Percentiles rank a stretch among this genome's conserved stretches.
Conservation (phyloP, 2,329 filamentous ascomycete species). For the Colletotrichum sp. region DNA sequence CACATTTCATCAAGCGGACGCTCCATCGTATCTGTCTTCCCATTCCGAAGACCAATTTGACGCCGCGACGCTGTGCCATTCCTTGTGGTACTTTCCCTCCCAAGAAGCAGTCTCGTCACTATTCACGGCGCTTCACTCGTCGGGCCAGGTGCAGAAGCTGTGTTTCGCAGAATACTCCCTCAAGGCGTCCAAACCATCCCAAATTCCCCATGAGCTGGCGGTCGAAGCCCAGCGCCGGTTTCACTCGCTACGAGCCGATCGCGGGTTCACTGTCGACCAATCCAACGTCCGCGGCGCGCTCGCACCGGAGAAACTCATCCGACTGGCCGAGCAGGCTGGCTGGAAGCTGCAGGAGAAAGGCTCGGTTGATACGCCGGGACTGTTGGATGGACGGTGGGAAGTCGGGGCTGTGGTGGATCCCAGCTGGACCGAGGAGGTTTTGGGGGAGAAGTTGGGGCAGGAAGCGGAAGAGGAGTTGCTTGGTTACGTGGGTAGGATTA, state of each 20-base stretch:
- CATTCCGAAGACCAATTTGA: neutral
- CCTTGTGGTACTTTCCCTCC: constrained; percentile 19
- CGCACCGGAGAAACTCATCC: neutral
- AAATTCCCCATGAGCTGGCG: constrained; percentile 13
- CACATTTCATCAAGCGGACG: constrained; percentile 2
- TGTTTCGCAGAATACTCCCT: constrained; percentile 15
- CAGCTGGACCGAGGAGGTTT: neutral
- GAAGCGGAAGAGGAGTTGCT: constrained; percentile 11
- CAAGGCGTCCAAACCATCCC: neutral
- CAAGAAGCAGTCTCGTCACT: neutral
- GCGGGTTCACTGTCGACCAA: neutral
- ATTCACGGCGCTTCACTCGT: neutral
- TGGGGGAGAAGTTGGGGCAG: neutral
- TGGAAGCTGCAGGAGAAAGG: constrained; percentile 6
- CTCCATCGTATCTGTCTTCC: constrained; percentile 1
- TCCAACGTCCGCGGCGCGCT: constrained; percentile 16
- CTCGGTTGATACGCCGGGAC: neutral
- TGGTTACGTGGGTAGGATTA: neutral
- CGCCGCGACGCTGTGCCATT: constrained; percentile 12
- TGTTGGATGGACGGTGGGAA: constrained; percentile 19
- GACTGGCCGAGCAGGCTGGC: neutral
- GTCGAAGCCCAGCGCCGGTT: constrained; percentile 5
- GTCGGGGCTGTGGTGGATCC: constrained; percentile 8
- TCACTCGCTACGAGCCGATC: neutral
- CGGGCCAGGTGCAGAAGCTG: neutral